A percentile compares a stretch with the other conserved stretches of the same genome.
Evolutionary conservation across 306 rosid genomes (phyloP).

Genomic region (Prunus padus): DNA sequence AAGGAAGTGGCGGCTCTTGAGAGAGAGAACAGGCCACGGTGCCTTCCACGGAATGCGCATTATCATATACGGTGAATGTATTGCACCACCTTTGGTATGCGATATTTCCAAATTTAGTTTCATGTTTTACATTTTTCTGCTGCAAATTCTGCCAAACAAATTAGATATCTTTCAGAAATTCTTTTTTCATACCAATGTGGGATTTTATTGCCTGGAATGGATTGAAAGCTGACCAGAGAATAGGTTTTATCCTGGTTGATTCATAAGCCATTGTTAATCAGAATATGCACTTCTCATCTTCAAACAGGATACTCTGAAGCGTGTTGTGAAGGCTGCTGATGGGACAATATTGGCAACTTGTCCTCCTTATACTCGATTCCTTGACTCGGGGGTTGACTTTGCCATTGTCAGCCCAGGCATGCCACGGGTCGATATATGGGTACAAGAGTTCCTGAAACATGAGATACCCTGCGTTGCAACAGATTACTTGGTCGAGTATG

Average conservation of each 20-base stretch:
- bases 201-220: background rate
- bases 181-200: background rate
- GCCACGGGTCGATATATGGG: slow-evolving; percentile 81
- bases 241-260: background rate
- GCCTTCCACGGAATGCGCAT: slow-evolving; percentile 77
- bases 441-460: slow-evolving; percentile 81
- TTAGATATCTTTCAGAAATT: background rate
- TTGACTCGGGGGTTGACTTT: slow-evolving; percentile 55
- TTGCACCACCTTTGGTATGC: slow-evolving; percentile 83
- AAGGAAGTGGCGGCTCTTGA: slow-evolving; percentile 85
- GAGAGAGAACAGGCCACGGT: slow-evolving; percentile 82
- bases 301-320: slow-evolving; percentile 87
- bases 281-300: slow-evolving; percentile 8
- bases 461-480: slow-evolving; percentile 85
- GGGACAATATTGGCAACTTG: slow-evolving; percentile 87
- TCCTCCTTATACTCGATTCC: slow-evolving; percentile 85
- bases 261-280: slow-evolving; percentile 4
- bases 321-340: slow-evolving; percentile 86
- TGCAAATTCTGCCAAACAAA: background rate
- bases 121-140: slow-evolving; percentile 3
- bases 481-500: slow-evolving; percentile 91
- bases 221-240: background rate
- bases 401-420: slow-evolving; percentile 80
- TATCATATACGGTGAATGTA: slow-evolving; percentile 77
- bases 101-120: slow-evolving; percentile 6